Evolutionary conservation across 2,329 filamentous ascomycete genomes (phyloP), one percentile per base, ranked within the genome.

Genomic region (Leptographium flavum): DNA sequence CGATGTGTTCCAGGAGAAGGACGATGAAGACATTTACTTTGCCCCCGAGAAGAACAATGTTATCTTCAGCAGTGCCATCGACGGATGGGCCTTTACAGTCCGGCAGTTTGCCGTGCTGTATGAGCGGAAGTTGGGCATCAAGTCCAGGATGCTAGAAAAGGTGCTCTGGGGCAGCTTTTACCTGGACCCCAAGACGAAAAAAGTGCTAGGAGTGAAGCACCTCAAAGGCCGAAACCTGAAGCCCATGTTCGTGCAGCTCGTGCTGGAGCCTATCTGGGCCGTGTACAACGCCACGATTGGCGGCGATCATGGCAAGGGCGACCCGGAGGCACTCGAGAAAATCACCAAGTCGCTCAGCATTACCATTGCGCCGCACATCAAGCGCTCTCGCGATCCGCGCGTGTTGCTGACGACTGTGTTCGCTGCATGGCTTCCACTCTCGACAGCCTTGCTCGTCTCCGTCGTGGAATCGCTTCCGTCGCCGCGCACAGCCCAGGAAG

Each of bases 1-100:
- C 15, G 60, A 77, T 5, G 74, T 81, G 47, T 98, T 87, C 54
- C 81, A 95, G 60, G 92, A 96, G 60, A 79, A 80, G 54, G 88
- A 95, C 56, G 92, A 98, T 57, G 88, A 96, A 60, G 88, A 95
- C 60, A 80, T 98, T 23, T 98, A 98, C 62, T 98, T 98, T 63
- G 87, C 92, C 1, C 92, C 92, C 0, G 92, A 98, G 59, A 94
- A 90, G 63, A 95, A 95, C 62, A 98, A 98, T 58, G 92, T 98
- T 61, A 96, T 98, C 52, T 98, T 98, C 61, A 87, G 87, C 67
- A 96, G 90, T 60, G 92, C 92, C 48, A 83, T 94, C 46, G 92
- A 98, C 58, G 92, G 92, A n/a, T 98, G 92, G 92, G 92, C 92
- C 3, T 98, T 98, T 57, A 98, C 92, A 0, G 81, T 94, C 42